Evolutionary conservation across 257 asterid genomes (phyloP).

Genomic region (Asclepias syriaca): DNA sequence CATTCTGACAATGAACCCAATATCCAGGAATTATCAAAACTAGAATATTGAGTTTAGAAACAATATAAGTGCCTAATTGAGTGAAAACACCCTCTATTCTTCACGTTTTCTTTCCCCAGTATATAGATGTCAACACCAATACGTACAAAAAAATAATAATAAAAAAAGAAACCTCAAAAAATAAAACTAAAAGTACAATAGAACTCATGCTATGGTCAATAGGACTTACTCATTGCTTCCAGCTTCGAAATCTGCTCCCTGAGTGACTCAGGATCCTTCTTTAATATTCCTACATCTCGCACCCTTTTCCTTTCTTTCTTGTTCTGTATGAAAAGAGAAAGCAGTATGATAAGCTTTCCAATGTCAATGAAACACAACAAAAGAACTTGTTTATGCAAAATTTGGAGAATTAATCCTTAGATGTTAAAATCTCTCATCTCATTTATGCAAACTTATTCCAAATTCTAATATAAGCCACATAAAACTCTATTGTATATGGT

Average conservation of each 20-base stretch:
- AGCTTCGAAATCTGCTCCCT: constrained; percentile 76
- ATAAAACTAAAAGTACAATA: neutral
- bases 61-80: neutral
- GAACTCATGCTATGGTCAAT: neutral
- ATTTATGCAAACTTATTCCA: neutral
- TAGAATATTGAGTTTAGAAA: neutral
- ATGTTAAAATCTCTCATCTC: neutral
- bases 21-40: neutral
- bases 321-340: constrained; percentile 41
- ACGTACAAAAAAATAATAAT: neutral
- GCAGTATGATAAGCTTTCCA: constrained; percentile 4
- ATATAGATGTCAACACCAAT: neutral
- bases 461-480: neutral
- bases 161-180: neutral
- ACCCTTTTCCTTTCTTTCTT: constrained; percentile 95
- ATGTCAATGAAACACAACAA: neutral
- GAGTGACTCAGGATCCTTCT: constrained; percentile 85
- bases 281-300: constrained; percentile 89
- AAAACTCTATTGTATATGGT: neutral
- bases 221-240: constrained; percentile 75
- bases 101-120: neutral
- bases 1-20: neutral
- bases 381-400: neutral
- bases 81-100: neutral
- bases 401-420: neutral